Evolutionary conservation across 768 basidiomycete species (phyloP).

Genomic region (Hemileccinum impolitum): DNA sequence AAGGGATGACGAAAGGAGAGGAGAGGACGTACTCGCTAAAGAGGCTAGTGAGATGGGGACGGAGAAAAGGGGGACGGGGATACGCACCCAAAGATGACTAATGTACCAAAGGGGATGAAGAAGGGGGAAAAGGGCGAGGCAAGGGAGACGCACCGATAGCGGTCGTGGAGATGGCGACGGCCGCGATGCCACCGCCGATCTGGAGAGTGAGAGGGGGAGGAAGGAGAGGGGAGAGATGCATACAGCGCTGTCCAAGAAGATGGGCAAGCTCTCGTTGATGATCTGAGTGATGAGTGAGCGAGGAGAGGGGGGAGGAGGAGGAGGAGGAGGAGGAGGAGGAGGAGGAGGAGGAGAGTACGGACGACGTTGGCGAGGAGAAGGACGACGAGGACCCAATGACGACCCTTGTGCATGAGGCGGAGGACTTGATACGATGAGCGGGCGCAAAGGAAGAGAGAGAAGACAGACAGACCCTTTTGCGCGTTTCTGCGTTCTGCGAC

Average conservation of each 20-base stretch:
- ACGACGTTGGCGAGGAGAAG: slow-evolving; percentile 88
- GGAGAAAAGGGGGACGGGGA: background rate
- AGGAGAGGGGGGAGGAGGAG: background rate
- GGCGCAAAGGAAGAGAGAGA: no score
- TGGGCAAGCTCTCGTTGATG: slow-evolving; percentile 79
- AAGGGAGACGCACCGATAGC: slow-evolving; percentile 39
- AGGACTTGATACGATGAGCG: slow-evolving; percentile 41
- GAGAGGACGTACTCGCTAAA: slow-evolving; percentile 28
- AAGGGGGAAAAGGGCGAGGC: background rate
- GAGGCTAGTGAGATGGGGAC: background rate
- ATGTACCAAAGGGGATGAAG: background rate
- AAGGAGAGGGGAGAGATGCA: slow-evolving; percentile 42
- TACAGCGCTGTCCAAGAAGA: slow-evolving; percentile 74
- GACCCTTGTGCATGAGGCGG: slow-evolving; percentile 55
- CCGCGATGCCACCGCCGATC: slow-evolving; percentile 70
- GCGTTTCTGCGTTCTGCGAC: slow-evolving; percentile 64
- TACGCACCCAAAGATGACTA: slow-evolving; percentile 80
- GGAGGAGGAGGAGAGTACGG: no score
- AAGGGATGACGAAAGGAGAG: background rate
- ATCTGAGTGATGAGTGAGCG: slow-evolving; percentile 44
- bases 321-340: slow-evolving; percentile 86
- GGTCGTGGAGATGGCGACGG: slow-evolving; percentile 74
- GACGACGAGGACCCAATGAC: slow-evolving; percentile 95
- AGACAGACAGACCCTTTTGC: slow-evolving; percentile 48
- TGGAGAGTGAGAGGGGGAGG: slow-evolving; percentile 49